Percentiles rank a stretch among this genome's conserved stretches.
These are phyloP conservation scores for Trichoderma sp. DNA, from an alignment of 2,329 filamentous ascomycete species.

Conservation along the genomic window DNA sequence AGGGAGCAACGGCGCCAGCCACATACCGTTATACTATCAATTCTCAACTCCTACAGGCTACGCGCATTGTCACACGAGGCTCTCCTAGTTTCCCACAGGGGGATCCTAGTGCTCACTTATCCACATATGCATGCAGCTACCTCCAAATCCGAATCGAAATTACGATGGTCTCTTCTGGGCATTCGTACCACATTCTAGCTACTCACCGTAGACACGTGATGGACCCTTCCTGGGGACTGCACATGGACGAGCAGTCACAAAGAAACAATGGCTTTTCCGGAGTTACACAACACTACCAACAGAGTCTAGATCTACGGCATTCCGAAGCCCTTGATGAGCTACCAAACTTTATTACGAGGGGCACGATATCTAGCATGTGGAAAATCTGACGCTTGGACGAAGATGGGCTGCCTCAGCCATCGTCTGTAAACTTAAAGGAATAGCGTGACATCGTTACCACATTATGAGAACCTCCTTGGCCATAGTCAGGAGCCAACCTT, in stretches of 20 bases:
- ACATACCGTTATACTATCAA: neutral
- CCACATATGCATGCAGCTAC: neutral
- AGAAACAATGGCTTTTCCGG: neutral
- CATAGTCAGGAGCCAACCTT: neutral
- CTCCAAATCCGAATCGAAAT: neutral
- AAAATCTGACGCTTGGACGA: neutral
- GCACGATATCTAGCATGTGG: neutral
- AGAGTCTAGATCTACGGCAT: neutral
- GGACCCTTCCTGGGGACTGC: neutral
- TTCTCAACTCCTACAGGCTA: neutral
- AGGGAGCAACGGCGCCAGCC: neutral
- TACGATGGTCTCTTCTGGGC: neutral
- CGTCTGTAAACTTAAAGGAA: neutral
- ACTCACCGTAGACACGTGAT: neutral
- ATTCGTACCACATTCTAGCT: neutral
- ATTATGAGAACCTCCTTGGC: neutral
- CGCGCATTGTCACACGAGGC: neutral
- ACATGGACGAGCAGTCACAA: neutral
- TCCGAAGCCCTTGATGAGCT: neutral
- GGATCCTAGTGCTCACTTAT: neutral
- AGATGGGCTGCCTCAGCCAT: neutral
- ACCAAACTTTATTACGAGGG: neutral
- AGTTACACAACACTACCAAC: neutral
- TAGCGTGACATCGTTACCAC: neutral
- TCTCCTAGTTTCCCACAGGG: neutral